These are phyloP conservation scores for Laguncularia racemosa DNA, from an alignment of 345 rosid genomes.

Conservation along the genomic window DNA sequence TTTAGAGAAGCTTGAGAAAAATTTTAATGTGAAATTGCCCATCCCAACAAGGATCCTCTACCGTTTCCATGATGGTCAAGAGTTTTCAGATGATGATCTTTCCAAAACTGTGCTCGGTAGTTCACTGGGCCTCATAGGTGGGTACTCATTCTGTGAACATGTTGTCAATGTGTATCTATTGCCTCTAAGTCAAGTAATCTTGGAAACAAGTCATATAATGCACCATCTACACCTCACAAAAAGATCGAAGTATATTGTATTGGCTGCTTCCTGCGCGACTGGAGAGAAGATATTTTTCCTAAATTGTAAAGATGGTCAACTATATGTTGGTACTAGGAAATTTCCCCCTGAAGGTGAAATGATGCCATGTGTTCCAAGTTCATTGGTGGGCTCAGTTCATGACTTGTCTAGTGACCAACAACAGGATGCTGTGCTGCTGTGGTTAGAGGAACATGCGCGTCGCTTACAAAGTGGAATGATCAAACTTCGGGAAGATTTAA, in stretches of 20 bases:
- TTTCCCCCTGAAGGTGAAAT: constrained; percentile 35
- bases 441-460: constrained; percentile 84
- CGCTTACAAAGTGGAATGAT: constrained; percentile 56
- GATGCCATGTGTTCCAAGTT: constrained; percentile 75
- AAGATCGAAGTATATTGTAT: constrained; percentile 30
- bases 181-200: constrained; percentile 41
- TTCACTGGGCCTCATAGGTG: constrained; percentile 69
- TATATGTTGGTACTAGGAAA: constrained; percentile 51
- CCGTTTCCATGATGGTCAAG: constrained; percentile 82
- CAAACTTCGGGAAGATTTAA: constrained; percentile 31
- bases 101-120: not conserved
- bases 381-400: constrained; percentile 45
- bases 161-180: constrained; percentile 63
- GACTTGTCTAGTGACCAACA: constrained; percentile 31
- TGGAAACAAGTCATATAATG: constrained; percentile 27
- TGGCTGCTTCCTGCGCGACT: constrained; percentile 43
- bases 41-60: constrained; percentile 71
- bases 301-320: constrained; percentile 64
- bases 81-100: constrained; percentile 4
- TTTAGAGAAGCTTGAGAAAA: constrained; percentile 37
- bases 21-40: constrained; percentile 60
- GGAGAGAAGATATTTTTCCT: constrained; percentile 59
- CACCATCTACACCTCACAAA: constrained; percentile 16
- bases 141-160: constrained; percentile 43
- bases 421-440: constrained; percentile 79